phyloP scores from a whole-genome alignment of 108 stramenopile genomes.

The Conticribra weissflogii region DNA sequence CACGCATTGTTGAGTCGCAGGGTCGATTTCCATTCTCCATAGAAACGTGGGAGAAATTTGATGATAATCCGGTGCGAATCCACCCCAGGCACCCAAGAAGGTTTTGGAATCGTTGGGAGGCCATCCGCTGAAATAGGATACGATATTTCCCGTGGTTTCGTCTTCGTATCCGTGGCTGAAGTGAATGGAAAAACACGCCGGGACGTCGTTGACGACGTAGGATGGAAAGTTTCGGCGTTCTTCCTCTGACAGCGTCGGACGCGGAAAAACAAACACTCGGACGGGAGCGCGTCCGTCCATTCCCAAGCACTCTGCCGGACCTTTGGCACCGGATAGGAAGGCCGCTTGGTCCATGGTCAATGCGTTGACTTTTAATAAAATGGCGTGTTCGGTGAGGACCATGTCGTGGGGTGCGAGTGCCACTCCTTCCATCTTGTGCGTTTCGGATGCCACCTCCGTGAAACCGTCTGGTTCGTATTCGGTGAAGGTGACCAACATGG shows the following conservation, averaged over 20 bases:
- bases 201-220: conserved; percentile 47
- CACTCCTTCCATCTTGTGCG: conserved; percentile 28
- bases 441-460: conserved; percentile 35
- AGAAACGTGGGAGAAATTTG: conserved; percentile 53
- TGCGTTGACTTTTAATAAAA: conserved; percentile 56
- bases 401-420: conserved; percentile 67
- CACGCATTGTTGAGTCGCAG: conserved; percentile 33
- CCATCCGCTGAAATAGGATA: conserved; percentile 66
- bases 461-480: conserved; percentile 56
- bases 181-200: conserved; percentile 67
- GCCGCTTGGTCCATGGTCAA: conserved; percentile 49
- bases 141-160: conserved; percentile 55
- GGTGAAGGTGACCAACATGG: conserved; percentile 56
- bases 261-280: conserved; percentile 45
- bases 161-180: conserved; percentile 72
- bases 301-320: conserved; percentile 55
- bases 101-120: conserved; percentile 61
- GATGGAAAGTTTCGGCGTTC: conserved; percentile 38
- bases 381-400: conserved; percentile 58
- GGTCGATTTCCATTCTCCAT: conserved; percentile 65
- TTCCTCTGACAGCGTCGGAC: conserved; percentile 46
- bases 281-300: conserved; percentile 64
- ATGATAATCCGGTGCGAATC: conserved; percentile 59
- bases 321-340: conserved; percentile 50
- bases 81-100: conserved; percentile 76